Conservation (phyloP, 2,329 filamentous ascomycete genomes). For the Ascochyta viciae-villosae region DNA sequence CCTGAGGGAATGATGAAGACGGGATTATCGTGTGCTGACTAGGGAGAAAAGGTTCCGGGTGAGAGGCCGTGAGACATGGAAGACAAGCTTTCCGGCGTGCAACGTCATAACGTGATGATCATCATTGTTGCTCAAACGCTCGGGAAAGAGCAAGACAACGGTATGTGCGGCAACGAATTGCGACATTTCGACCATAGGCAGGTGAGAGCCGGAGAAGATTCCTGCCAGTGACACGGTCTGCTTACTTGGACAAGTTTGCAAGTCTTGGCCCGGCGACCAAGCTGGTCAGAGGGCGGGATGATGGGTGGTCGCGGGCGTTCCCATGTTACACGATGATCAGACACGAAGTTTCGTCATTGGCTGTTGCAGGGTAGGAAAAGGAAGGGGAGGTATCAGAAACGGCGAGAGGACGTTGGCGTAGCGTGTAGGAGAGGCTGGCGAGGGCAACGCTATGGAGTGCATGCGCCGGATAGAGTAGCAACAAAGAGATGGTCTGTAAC, state of each 20-base stretch:
- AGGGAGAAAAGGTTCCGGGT: constrained; percentile 21
- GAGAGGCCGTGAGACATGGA: constrained; percentile 14
- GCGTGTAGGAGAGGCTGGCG: constrained; percentile 3
- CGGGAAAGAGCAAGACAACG: constrained; percentile 7
- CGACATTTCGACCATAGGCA: constrained; percentile 24
- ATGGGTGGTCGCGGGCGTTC: constrained; percentile 17
- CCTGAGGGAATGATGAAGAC: constrained; percentile 12
- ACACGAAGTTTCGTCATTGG: constrained; percentile 23
- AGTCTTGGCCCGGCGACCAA: constrained; percentile 21
- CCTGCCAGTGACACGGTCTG: constrained; percentile 20
- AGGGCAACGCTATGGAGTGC: not conserved
- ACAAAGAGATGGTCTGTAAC: constrained; percentile 14
- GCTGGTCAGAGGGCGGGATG: constrained; percentile 21
- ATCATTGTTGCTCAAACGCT: constrained; percentile 21
- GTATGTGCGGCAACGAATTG: constrained; percentile 22
- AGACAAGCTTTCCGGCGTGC: constrained; percentile 17
- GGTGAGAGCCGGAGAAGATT: constrained; percentile 21
- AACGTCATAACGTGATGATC: constrained; percentile 35
- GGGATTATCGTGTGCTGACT: constrained; percentile 22
- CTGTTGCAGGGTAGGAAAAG: not conserved
- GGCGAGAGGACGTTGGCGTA: not conserved
- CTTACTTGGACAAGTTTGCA: constrained; percentile 13
- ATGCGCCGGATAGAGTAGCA: constrained; percentile 7
- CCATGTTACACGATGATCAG: constrained; percentile 31
- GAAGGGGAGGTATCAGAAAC: constrained; percentile 3